phyloP scores from a whole-genome alignment of 2,329 filamentous ascomycete genomes.

The Ceratocystis colombiana region DNA sequence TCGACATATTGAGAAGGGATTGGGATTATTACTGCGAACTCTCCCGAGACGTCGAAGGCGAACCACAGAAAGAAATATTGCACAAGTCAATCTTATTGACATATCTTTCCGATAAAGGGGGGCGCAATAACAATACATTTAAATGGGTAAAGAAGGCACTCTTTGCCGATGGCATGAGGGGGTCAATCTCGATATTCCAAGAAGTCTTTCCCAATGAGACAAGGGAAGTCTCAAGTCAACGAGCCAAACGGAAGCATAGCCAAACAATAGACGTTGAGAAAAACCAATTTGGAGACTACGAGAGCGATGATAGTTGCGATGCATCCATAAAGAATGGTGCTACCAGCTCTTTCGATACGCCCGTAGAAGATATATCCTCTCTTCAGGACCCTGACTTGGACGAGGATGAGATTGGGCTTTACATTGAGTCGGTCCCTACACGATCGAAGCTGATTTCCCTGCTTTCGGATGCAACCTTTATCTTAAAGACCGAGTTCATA shows the following conservation, averaged over 20 bases:
- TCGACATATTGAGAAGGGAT: slow-evolving; percentile 66
- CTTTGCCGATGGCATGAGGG: slow-evolving; percentile 52
- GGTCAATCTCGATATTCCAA: slow-evolving; percentile 45
- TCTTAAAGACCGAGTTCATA: slow-evolving; percentile 37
- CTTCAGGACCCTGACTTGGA: slow-evolving; percentile 18
- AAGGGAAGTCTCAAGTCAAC: slow-evolving; percentile 32
- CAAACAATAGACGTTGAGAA: slow-evolving; percentile 48
- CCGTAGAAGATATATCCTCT: slow-evolving; percentile 2
- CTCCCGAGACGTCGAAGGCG: slow-evolving; percentile 19
- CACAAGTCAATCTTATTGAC: slow-evolving; percentile 49
- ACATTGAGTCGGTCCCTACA: slow-evolving; percentile 48
- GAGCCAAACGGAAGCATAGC: slow-evolving; percentile 43
- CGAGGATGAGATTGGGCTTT: slow-evolving; percentile 24
- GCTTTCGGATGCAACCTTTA: slow-evolving; percentile 39
- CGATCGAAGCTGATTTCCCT: slow-evolving; percentile 55
- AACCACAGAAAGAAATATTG: slow-evolving; percentile 32
- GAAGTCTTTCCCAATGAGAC: slow-evolving; percentile 62
- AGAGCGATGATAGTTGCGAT: slow-evolving; percentile 29
- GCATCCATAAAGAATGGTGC: not conserved
- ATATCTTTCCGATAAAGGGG: slow-evolving; percentile 44
- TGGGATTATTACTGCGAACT: slow-evolving; percentile 37
- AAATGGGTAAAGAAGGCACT: slow-evolving; percentile 55
- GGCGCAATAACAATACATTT: slow-evolving; percentile 38
- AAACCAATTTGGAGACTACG: slow-evolving; percentile 50
- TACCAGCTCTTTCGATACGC: not conserved